Percentiles rank a stretch among this genome's conserved stretches.
These are phyloP conservation scores for Phytophthora meadii DNA, from an alignment of 352 stramenopile species.

Conservation along the genomic window DNA sequence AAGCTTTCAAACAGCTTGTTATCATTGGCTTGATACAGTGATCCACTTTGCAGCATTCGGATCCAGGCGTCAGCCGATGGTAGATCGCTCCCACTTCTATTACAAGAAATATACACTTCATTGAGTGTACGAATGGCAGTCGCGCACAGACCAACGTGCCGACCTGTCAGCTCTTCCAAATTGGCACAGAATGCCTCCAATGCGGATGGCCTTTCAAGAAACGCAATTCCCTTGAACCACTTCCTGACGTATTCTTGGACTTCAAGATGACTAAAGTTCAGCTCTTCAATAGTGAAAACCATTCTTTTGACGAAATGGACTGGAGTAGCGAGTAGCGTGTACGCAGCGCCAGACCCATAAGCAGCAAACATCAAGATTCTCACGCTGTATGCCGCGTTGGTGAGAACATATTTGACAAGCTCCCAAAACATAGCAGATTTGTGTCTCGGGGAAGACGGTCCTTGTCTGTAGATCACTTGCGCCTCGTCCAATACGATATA, in stretches of 20 bases:
- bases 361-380: too few relatives aligned
- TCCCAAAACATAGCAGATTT: neutral
- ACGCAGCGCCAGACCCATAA: too few relatives aligned
- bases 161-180: slow-evolving; percentile 13
- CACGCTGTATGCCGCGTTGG: neutral
- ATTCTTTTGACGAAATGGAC: too few relatives aligned
- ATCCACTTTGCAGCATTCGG: slow-evolving; percentile 11
- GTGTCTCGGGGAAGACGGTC: slow-evolving; percentile 1
- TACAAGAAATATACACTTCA: neutral
- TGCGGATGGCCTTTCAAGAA: neutral
- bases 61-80: slow-evolving; percentile 6
- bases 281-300: too few relatives aligned
- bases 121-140: slow-evolving; percentile 16
- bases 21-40: slow-evolving; percentile 10
- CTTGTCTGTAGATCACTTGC: neutral
- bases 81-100: neutral
- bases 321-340: too few relatives aligned
- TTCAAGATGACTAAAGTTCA: too few relatives aligned
- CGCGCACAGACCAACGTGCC: slow-evolving; percentile 11
- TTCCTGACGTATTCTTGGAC: too few relatives aligned
- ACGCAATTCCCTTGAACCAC: too few relatives aligned
- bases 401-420: too few relatives aligned
- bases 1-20: slow-evolving; percentile 9
- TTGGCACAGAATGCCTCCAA: slow-evolving; percentile 3
- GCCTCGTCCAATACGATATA: too few relatives aligned